Percentiles rank a stretch among this genome's conserved stretches.
Conservation (phyloP, 2,329 filamentous ascomycete species). For the Xylaria arbuscula region DNA sequence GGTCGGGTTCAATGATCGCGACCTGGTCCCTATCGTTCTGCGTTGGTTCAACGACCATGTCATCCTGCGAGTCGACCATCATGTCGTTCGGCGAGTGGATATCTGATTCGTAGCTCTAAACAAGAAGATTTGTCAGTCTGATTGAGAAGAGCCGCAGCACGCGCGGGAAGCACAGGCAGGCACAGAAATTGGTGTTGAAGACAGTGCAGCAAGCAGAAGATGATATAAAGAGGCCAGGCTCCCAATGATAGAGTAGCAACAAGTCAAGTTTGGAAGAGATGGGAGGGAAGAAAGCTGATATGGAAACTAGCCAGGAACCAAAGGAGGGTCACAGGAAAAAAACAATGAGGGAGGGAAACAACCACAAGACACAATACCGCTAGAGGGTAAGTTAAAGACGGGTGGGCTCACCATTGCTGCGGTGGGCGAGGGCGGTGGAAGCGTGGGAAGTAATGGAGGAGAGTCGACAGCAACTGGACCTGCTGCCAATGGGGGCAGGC, state of each 20-base stretch:
- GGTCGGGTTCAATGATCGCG: slow-evolving; percentile 66
- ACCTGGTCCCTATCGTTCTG: slow-evolving; percentile 63
- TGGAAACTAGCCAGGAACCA: slow-evolving; percentile 14
- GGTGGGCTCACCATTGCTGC: slow-evolving; percentile 39
- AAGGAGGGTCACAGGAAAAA: slow-evolving; percentile 18
- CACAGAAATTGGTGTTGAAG: slow-evolving; percentile 4
- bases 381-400: slow-evolving; percentile 17
- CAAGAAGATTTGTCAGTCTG: slow-evolving; percentile 41
- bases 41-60: slow-evolving; percentile 60
- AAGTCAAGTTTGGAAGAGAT: slow-evolving; percentile 13
- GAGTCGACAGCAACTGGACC: slow-evolving; percentile 5
- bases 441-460: slow-evolving; percentile 6
- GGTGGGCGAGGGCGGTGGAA: slow-evolving; percentile 21
- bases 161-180: not conserved
- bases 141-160: slow-evolving; percentile 1
- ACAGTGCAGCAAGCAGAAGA: slow-evolving; percentile 11
- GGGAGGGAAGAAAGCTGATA: slow-evolving; percentile 8
- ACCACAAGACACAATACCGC: slow-evolving; percentile 18
- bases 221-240: not conserved
- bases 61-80: slow-evolving; percentile 67
- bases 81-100: slow-evolving; percentile 67
- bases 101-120: slow-evolving; percentile 62
- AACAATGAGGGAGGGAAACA: slow-evolving; percentile 8
- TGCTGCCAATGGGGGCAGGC: slow-evolving; percentile 6
- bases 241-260: slow-evolving; percentile 12